Evolutionary conservation across 345 rosid genomes (phyloP), one percentile per base, ranked within the genome.

Genomic region (Eucalyptus erythrocorys): DNA sequence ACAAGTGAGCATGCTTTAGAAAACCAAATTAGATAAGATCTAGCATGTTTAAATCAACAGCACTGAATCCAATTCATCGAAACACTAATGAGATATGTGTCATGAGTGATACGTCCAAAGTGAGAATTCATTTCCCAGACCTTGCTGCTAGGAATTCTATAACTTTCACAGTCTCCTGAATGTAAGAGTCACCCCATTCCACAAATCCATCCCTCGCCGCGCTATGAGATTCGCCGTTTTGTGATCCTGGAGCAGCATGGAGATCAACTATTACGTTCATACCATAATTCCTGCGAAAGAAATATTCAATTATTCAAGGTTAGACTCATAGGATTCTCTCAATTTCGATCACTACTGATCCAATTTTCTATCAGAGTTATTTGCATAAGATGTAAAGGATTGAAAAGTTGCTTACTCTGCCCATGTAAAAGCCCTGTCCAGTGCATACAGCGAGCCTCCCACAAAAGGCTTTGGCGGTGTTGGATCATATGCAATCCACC

Each of bases 71-170:
- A 21, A 71, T 6, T 40, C 45, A 40, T 37, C 14, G 5, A 71
- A 71, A 37, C 19, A 71, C 81, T 71, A 10, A 40, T 40, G 82
- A 76, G 27, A 76, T 76, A 76, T 10, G 3, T 37, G 82, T 37
- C 27, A 21, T 37, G 26, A 76, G 47, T 76, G 45, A 76, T 21
- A 40, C 37, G 13, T 19, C 45, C 8, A 40, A 71, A 37, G 45
- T 21, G 82, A 21, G 15, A 37, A 76, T 76, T 86, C 87, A 49
- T 32, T 49, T 19, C 9, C 42, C 30, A 50, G 85, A 92, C 92
- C 91, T 88, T 76, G 21, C 48, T 4, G 93, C 93, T n/a, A 93
- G 92, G 87, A 92, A 92, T 32, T 93, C 93, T 49, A 92, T 93
- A 66, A 93, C 91, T 37, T 89, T 61, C 1, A 89, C 89, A 30